A percentile compares a stretch with the other conserved stretches of the same genome.
Evolutionary conservation across 495 filamentous ascomycete genomes (phyloP).

Genomic region (Cetradonia linearis): DNA sequence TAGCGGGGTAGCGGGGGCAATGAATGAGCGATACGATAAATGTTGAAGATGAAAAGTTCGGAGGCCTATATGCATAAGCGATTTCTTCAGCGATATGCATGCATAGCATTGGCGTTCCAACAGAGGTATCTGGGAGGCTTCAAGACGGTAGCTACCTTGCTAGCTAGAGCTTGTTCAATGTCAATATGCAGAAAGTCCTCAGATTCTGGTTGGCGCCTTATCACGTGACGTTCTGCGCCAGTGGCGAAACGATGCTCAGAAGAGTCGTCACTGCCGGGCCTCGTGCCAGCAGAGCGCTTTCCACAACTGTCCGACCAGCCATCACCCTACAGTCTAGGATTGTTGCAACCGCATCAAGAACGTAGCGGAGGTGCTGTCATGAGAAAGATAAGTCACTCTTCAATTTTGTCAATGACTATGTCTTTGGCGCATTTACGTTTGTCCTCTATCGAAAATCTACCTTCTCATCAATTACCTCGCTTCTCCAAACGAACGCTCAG

Average conservation of each 20-base stretch:
- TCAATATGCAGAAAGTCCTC: neutral
- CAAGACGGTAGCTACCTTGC: neutral
- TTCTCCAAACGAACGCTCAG: conserved; percentile 26
- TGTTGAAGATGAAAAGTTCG: neutral
- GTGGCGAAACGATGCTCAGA: conserved; percentile 38
- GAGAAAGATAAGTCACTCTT: conserved; percentile 47
- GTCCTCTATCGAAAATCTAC: neutral
- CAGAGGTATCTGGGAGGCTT: neutral
- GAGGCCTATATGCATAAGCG: conserved; percentile 10
- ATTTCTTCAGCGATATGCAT: neutral
- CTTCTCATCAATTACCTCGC: conserved; percentile 25
- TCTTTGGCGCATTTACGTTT: conserved; percentile 23
- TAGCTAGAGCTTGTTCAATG: neutral
- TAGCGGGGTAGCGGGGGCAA: neutral
- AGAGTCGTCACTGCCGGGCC: conserved; percentile 42
- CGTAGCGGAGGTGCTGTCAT: conserved; percentile 45
- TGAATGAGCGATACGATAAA: neutral
- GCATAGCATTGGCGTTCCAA: conserved; percentile 12
- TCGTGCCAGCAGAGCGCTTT: conserved; percentile 37
- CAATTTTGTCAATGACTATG: neutral
- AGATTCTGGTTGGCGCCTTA: neutral
- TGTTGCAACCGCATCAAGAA: conserved; percentile 27
- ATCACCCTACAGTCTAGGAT: conserved; percentile 32
- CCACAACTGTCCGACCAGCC: conserved; percentile 37
- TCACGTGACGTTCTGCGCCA: neutral